Percentiles rank a stretch among this genome's conserved stretches.
Evolutionary conservation across 108 stramenopile genomes (phyloP).

Genomic region (Poteriospumella lacustris): DNA sequence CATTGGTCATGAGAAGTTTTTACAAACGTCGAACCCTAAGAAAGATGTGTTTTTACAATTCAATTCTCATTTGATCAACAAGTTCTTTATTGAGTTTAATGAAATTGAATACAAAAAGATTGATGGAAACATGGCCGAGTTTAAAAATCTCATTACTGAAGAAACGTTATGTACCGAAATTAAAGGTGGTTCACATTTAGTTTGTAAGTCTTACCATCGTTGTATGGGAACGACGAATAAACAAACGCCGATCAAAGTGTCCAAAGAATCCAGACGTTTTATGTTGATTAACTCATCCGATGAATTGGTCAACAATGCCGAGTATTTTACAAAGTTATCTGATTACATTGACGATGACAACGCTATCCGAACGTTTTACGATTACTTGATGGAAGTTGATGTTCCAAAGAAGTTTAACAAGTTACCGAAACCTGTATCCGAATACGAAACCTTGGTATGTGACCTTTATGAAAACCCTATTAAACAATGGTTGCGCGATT

Average conservation of each 20-base stretch:
- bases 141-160: neutral
- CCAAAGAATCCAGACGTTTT: neutral
- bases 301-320: neutral
- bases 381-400: neutral
- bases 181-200: neutral
- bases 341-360: neutral
- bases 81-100: neutral
- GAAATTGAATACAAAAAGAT: neutral
- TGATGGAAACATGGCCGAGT: neutral
- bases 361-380: neutral
- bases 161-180: neutral
- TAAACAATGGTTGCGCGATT: neutral
- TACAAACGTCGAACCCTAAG: neutral
- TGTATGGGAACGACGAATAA: neutral
- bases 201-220: neutral
- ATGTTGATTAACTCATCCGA: neutral
- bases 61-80: too few species aligned
- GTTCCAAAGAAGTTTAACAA: neutral
- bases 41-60: neutral
- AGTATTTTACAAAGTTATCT: neutral
- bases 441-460: too few species aligned
- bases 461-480: too few species aligned
- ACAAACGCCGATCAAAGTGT: neutral
- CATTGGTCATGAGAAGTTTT: neutral
- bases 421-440: neutral